Conservation (phyloP, 2,329 filamentous ascomycete genomes). For the Davidsoniella australis region DNA sequence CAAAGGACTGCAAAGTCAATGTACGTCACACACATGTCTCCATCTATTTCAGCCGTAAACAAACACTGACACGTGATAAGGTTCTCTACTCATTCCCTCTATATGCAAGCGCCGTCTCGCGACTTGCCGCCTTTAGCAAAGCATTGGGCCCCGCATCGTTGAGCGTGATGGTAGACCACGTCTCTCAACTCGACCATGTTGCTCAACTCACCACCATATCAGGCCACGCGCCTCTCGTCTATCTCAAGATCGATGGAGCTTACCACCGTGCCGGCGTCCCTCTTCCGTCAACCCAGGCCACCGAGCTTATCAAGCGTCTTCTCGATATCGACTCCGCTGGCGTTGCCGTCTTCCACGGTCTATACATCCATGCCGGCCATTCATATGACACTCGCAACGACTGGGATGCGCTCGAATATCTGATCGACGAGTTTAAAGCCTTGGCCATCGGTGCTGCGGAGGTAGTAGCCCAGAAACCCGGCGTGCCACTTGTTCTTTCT, state of each 20-base stretch:
- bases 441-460: conserved; percentile 18
- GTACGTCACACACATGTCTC: conserved; percentile 23
- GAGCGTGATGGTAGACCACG: conserved; percentile 53
- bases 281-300: conserved; percentile 29
- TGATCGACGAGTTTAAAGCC: conserved; percentile 38
- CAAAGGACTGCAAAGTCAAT: conserved; percentile 37
- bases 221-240: conserved; percentile 36
- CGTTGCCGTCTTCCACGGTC: conserved; percentile 33
- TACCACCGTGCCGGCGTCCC: conserved; percentile 52
- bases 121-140: conserved; percentile 39
- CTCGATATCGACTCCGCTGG: conserved; percentile 26
- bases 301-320: conserved; percentile 27
- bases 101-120: conserved; percentile 39
- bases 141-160: conserved; percentile 39
- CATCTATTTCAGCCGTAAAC: background rate
- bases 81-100: conserved; percentile 59
- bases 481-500: conserved; percentile 37
- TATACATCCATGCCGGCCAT: conserved; percentile 60
- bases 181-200: conserved; percentile 35
- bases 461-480: background rate
- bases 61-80: conserved; percentile 19
- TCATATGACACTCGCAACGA: conserved; percentile 46
- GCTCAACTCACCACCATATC: conserved; percentile 26
- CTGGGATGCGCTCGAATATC: conserved; percentile 35
- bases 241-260: conserved; percentile 61